phyloP scores from a whole-genome alignment of 345 rosid species.

The Capsella bursapastoris region DNA sequence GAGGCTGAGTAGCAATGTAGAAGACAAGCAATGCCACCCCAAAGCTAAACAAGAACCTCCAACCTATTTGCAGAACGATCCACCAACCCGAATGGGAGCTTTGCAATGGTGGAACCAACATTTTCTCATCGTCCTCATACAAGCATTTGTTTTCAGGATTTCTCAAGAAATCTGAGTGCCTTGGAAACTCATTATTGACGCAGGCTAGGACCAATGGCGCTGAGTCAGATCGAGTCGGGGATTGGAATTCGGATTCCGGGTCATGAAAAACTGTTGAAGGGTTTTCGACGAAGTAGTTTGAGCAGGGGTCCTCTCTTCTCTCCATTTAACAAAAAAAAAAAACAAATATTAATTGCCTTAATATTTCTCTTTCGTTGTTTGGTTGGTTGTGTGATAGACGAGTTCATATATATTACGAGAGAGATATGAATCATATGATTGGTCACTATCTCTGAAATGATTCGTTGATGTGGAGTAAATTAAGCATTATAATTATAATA shows the following conservation, averaged over 20 bases:
- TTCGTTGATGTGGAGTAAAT: slow-evolving; percentile 13
- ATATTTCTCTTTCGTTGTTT: slow-evolving; percentile 29
- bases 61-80: slow-evolving; percentile 66
- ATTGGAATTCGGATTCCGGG: slow-evolving; percentile 47
- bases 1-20: slow-evolving; percentile 82
- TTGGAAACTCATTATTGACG: slow-evolving; percentile 51
- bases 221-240: slow-evolving; percentile 52
- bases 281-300: slow-evolving; percentile 74
- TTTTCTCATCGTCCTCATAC: slow-evolving; percentile 47
- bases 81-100: slow-evolving; percentile 58
- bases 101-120: slow-evolving; percentile 57
- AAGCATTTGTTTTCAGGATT: slow-evolving; percentile 54
- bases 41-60: slow-evolving; percentile 80
- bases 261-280: slow-evolving; percentile 57
- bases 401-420: slow-evolving; percentile 30
- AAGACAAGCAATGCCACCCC: slow-evolving; percentile 78
- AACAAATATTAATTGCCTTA: not conserved
- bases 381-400: not conserved
- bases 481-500: slow-evolving; percentile 23
- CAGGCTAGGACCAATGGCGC: slow-evolving; percentile 33
- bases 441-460: not conserved
- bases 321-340: slow-evolving; percentile 28
- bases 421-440: slow-evolving; percentile 20
- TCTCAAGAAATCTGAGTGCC: slow-evolving; percentile 59
- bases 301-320: slow-evolving; percentile 51